Evolutionary conservation across 1,139 yeast species (phyloP), one percentile per base, ranked within the genome.

Genomic region (Taphrina flavorubra): DNA sequence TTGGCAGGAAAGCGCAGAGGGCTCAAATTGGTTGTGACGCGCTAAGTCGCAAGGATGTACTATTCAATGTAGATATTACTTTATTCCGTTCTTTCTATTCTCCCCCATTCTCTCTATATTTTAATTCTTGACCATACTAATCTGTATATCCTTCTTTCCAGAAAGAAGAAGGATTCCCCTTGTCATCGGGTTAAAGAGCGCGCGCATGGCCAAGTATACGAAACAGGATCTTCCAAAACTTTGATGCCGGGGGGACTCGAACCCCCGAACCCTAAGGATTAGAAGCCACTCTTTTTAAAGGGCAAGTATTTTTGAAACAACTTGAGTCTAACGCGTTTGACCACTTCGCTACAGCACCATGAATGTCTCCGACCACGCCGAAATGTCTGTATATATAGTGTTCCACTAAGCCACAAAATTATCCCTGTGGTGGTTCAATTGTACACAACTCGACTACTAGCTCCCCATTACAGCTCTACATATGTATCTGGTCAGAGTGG

Each of bases 1-100:
- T 31, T 58, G 62, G 62, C 62, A 58, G 53, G 62, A 58, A 42
- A 58, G 62, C 18, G 62, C 39, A 13, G 62, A 58, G 53, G 62
- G 62, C 20, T 58, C 62, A 6, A 42, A 58, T 44, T 58, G 62
- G 62, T 47, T 58, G 39, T 58, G 42, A 58, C 4, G 11, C 6
- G 42, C 42, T 6, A 14, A 6, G 14, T n/a, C 31, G 6, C 6
- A 39, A 39, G 25, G n/a, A 6, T 39, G 2, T 6, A 44, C 18
- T 7, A n/a, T 44, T 44, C 47, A 14, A 14, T 44, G 47, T 44
- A 44, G 18, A 44, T 44, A 44, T 25, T 25, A 2, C 31, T 25
- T 25, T 25, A 25, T 25, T 25, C 31, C 4, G 4, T 25, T 25
- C 31, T 4, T 25, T n/a, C 46, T 42, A 42, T 42, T 7, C 8